Evolutionary conservation across 768 basidiomycete genomes (phyloP).

Genomic region (Pluteus cervinus): DNA sequence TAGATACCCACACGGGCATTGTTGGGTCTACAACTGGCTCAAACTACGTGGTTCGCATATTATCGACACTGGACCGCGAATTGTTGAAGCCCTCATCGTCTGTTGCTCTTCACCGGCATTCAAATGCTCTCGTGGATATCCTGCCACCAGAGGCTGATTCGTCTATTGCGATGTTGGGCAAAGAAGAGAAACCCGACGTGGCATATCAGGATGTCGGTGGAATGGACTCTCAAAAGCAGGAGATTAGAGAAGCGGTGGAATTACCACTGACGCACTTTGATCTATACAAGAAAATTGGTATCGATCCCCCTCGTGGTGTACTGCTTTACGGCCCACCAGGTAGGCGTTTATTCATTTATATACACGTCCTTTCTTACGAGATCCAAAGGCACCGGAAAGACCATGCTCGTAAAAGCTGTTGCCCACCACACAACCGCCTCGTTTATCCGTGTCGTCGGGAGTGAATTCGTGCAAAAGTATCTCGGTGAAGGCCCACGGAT

Average conservation of each 20-base stretch:
- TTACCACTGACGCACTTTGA: constrained; percentile 96
- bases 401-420: constrained; percentile 99
- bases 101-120: constrained; percentile 98
- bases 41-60: constrained; percentile 96
- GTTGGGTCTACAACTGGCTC: constrained; percentile 97
- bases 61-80: constrained; percentile 95
- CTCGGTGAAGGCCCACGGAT: constrained; percentile 98
- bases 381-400: constrained; percentile 85
- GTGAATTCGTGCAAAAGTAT: constrained; percentile 99
- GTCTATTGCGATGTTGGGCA: constrained; percentile 89
- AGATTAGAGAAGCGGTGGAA: constrained; percentile 97
- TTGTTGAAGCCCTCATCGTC: constrained; percentile 95
- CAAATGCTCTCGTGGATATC: constrained; percentile 97
- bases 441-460: constrained; percentile 97
- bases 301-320: constrained; percentile 97
- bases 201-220: constrained; percentile 93
- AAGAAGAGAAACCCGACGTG: constrained; percentile 94
- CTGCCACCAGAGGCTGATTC: constrained; percentile 98
- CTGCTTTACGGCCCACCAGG: constrained; percentile 96
- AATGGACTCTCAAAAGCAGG: constrained; percentile 97
- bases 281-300: constrained; percentile 98
- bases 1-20: constrained; percentile 95
- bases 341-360: constrained; percentile 21
- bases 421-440: constrained; percentile 95
- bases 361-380: not conserved